These are phyloP conservation scores for Tylopilus cervinicoccineus DNA, from an alignment of 768 basidiomycete species.

Conservation along the genomic window DNA sequence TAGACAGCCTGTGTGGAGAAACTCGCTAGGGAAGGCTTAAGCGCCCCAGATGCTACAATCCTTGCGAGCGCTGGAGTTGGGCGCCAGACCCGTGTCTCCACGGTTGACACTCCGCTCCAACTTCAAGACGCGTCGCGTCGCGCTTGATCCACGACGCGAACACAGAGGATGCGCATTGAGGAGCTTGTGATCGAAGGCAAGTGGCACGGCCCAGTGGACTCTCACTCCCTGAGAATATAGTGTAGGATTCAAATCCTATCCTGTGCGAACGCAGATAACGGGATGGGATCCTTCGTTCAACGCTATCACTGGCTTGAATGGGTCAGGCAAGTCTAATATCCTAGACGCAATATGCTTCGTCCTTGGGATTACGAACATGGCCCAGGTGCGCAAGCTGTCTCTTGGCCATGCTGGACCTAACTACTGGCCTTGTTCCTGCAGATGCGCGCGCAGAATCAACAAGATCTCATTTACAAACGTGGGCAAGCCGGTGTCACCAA, in stretches of 20 bases:
- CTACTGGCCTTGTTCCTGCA: conserved; percentile 24
- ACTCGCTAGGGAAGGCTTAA: background rate
- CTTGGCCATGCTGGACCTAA: background rate
- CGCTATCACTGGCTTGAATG: conserved; percentile 94
- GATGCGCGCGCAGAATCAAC: conserved; percentile 95
- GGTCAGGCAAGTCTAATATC: conserved; percentile 98
- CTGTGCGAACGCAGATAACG: conserved; percentile 90
- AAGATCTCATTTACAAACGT: conserved; percentile 98
- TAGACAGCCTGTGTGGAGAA: background rate
- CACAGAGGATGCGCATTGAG: conserved; percentile 79
- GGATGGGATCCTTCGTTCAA: conserved; percentile 99
- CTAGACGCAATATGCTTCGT: conserved; percentile 99
- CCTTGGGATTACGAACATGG: conserved; percentile 95
- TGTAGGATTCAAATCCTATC: conserved; percentile 95
- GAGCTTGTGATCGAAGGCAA: conserved; percentile 91
- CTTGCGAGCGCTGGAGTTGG: conserved; percentile 13
- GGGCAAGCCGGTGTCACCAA: conserved; percentile 96
- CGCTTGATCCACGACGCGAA: conserved; percentile 9
- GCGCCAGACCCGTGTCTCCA: conserved; percentile 10
- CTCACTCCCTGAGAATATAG: conserved; percentile 1
- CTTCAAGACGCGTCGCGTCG: conserved; percentile 29
- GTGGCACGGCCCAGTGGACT: background rate
- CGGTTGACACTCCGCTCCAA: conserved; percentile 26
- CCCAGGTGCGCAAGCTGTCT: conserved; percentile 51
- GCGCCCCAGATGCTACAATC: background rate